A percentile compares a stretch with the other conserved stretches of the same genome.
These are phyloP conservation scores for Didymosphaeria variabile DNA, from an alignment of 2,329 filamentous ascomycete genomes.

Conservation along the genomic window DNA sequence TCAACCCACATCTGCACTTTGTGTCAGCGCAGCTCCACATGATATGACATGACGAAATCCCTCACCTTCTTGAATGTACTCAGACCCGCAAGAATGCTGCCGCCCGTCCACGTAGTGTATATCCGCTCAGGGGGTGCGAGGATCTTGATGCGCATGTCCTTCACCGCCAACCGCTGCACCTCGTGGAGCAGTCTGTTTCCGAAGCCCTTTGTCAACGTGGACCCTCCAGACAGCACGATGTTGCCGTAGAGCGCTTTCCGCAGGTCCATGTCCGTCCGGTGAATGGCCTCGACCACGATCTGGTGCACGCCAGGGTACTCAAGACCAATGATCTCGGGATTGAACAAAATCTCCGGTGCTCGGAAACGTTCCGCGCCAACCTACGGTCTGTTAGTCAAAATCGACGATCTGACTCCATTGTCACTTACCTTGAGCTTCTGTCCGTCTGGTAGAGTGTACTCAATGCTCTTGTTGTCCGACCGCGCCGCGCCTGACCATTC, in stretches of 20 bases:
- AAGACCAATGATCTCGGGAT: slow-evolving; percentile 94
- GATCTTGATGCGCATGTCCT: slow-evolving; percentile 99
- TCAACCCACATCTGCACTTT: slow-evolving; percentile 93
- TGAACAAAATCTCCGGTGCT: slow-evolving; percentile 96
- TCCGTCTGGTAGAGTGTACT: slow-evolving; percentile 91
- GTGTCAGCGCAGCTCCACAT: slow-evolving; percentile 37
- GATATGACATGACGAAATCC: slow-evolving; percentile 24
- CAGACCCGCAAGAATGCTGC: slow-evolving; percentile 93
- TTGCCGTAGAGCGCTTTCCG: slow-evolving; percentile 94
- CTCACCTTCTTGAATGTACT: slow-evolving; percentile 97
- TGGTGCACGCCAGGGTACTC: slow-evolving; percentile 98
- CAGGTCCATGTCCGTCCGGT: slow-evolving; percentile 92
- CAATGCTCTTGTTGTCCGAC: slow-evolving; percentile 78
- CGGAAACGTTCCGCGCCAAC: slow-evolving; percentile 94
- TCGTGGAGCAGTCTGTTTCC: slow-evolving; percentile 91
- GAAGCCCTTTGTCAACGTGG: slow-evolving; percentile 95
- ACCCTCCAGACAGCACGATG: slow-evolving; percentile 95
- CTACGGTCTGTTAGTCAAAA: slow-evolving; percentile 56
- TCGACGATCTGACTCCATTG: slow-evolving; percentile 15
- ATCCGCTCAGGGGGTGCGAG: slow-evolving; percentile 97
- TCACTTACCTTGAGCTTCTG: slow-evolving; percentile 82
- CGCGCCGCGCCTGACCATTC: slow-evolving; percentile 85
- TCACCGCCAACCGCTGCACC: slow-evolving; percentile 91
- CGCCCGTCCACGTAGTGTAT: slow-evolving; percentile 99
- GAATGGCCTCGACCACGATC: slow-evolving; percentile 96